Percentiles rank a stretch among this genome's conserved stretches.
Evolutionary conservation across 2,329 filamentous ascomycete species (phyloP).

Genomic region (Clonostachys rosea): DNA sequence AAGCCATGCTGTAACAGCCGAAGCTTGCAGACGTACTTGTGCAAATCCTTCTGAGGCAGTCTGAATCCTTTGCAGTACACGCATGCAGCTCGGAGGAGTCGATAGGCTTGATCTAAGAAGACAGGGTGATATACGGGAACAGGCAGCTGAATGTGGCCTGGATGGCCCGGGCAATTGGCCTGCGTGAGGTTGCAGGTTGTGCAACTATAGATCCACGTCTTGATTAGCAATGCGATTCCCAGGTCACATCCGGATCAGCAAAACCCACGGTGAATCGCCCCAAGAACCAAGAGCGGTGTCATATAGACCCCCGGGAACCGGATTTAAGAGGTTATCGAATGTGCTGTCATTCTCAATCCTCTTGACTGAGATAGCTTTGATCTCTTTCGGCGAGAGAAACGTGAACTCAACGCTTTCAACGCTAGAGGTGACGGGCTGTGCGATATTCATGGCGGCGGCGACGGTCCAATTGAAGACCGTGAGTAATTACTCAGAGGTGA

Average conservation of each 20-base stretch:
- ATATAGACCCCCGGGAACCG: conserved; percentile 86
- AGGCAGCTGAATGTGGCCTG: conserved; percentile 91
- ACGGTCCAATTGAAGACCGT: conserved; percentile 1
- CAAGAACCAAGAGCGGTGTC: conserved; percentile 89
- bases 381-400: conserved; percentile 77
- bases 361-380: conserved; percentile 86
- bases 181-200: conserved; percentile 85
- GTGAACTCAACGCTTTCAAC: conserved; percentile 88
- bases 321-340: conserved; percentile 89
- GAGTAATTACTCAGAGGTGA: neutral
- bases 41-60: conserved; percentile 70
- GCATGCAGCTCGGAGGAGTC: conserved; percentile 82
- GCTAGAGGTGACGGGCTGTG: conserved; percentile 77
- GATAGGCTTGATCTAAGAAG: conserved; percentile 88
- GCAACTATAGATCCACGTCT: conserved; percentile 53
- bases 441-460: conserved; percentile 56
- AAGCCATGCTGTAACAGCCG: conserved; percentile 82
- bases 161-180: conserved; percentile 82
- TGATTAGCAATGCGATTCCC: conserved; percentile 1
- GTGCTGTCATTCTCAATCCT: conserved; percentile 89
- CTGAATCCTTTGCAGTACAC: conserved; percentile 86
- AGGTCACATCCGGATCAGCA: neutral
- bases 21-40: conserved; percentile 78
- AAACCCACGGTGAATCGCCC: conserved; percentile 69
- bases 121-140: conserved; percentile 94